Base-by-base conservation (phyloP, 192 early-diverging fungal species). In the Hyaloraphidium curvatum region DNA sequence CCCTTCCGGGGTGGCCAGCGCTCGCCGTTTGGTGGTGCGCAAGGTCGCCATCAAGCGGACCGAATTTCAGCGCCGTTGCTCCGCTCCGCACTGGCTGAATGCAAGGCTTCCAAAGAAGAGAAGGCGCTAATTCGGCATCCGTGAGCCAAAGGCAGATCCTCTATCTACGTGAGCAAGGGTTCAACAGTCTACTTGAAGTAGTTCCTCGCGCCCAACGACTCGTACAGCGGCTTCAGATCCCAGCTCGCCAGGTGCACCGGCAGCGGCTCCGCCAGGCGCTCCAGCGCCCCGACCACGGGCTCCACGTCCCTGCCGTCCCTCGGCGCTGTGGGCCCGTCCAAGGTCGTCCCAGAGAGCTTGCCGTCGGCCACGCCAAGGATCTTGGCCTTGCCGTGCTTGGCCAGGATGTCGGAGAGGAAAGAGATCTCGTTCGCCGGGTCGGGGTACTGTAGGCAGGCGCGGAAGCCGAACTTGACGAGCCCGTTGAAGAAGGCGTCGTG, bases 401-500 rank as follows among this genome's bases (percentile, higher is more conserved):
- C 33, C 33, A 37, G 9, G n/a, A 37, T 7, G 33, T 37, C 33
- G 9, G 33, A 7, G 9, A n/a, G 9, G 33, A 37, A 37, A n/a
- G 9, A 11, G 7, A 11, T n/a, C 33, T 37, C 33, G 33, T 37
- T 37, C n/a, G 7, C 33, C 7, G n/a, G 7, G 9, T 37, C 33
- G 33, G 7, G n/a, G 33, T 37, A n/a, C 9, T 37, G 7, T n/a
- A 37, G n/a, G 53, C 68, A 70, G 14, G 37, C 40, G 28, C 61
- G 56, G 56, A 67, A 67, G 1, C 3, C 39, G 27, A 77, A 63
- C 52, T 72, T 67, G 37, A 62, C 62, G 28, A 69, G 56, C 14
- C 51, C 39, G 7, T 60, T 54, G 66, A 74, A 80, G 55, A 66
- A 67, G 3, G 30, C 41, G 56, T 80, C 78, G 56, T 67, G 65